phyloP scores from a whole-genome alignment of 805 yeast genomes.

The Starmerella cellae region DNA sequence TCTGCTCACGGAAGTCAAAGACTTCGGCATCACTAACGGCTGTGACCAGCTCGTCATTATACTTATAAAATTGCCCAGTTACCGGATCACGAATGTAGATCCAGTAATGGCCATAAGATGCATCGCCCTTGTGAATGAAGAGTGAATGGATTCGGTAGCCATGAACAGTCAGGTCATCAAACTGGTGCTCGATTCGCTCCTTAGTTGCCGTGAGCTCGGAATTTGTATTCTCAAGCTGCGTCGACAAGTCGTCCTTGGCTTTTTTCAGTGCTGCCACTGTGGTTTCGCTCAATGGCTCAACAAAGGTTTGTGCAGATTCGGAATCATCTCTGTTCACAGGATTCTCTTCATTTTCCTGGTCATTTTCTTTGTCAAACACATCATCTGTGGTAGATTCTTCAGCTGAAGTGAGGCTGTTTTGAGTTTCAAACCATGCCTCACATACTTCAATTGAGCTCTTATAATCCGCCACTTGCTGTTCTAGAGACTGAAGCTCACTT shows the following conservation, averaged over 20 bases:
- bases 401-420: background rate
- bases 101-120: conserved; percentile 96
- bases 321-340: background rate
- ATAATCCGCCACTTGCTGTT: background rate
- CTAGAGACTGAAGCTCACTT: conserved; percentile 7
- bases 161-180: conserved; percentile 42
- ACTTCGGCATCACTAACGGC: conserved; percentile 51
- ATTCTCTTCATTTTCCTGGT: background rate
- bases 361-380: no score
- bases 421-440: background rate
- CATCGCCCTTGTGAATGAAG: conserved; percentile 91
- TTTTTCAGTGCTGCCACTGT: background rate
- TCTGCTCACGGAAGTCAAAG: conserved; percentile 31
- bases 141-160: conserved; percentile 83
- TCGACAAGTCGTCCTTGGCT: background rate
- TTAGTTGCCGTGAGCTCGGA: conserved; percentile 28
- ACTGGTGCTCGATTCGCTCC: conserved; percentile 43
- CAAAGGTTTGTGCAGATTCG: background rate
- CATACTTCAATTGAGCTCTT: background rate
- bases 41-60: conserved; percentile 89
- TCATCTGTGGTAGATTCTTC: no score
- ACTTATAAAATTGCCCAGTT: conserved; percentile 61
- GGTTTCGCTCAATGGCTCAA: background rate
- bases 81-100: conserved; percentile 72
- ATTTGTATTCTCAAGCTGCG: background rate